Conservation (phyloP, 1,284 basidiomycete species). For the Ustilago curta region DNA sequence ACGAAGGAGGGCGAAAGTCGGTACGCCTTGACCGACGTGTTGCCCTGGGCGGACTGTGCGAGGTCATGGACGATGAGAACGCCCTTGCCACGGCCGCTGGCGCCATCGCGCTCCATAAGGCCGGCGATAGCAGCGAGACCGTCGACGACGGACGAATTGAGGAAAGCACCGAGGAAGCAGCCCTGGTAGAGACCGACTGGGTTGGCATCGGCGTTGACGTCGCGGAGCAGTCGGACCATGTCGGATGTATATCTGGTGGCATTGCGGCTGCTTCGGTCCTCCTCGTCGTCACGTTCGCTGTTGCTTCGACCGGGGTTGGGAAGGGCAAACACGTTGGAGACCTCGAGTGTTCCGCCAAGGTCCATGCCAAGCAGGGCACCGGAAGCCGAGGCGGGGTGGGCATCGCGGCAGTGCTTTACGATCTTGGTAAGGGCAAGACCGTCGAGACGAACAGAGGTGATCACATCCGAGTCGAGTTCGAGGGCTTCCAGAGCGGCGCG, state of each 20-base stretch:
- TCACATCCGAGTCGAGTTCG: slow-evolving; percentile 61
- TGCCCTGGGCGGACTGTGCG: slow-evolving; percentile 77
- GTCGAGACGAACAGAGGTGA: slow-evolving; percentile 65
- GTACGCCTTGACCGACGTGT: slow-evolving; percentile 91
- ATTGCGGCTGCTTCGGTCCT: slow-evolving; percentile 60
- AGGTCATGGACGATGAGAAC: slow-evolving; percentile 68
- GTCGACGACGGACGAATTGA: slow-evolving; percentile 85
- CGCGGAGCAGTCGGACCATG: slow-evolving; percentile 87
- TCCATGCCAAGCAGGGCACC: slow-evolving; percentile 67
- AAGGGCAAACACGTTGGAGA: slow-evolving; percentile 65
- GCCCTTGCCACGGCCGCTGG: slow-evolving; percentile 64
- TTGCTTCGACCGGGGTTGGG: slow-evolving; percentile 54
- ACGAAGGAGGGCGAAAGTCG: slow-evolving; percentile 85
- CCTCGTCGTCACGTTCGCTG: slow-evolving; percentile 60
- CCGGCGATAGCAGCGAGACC: slow-evolving; percentile 72
- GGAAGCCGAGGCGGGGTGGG: slow-evolving; percentile 64
- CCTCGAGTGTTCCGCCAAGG: slow-evolving; percentile 64
- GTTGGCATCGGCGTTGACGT: slow-evolving; percentile 93
- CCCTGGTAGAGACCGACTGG: slow-evolving; percentile 98
- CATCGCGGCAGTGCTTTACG: slow-evolving; percentile 68
- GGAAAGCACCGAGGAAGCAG: slow-evolving; percentile 77
- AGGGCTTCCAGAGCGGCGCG: slow-evolving; percentile 58
- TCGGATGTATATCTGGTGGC: slow-evolving; percentile 78
- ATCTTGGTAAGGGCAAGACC: slow-evolving; percentile 68
- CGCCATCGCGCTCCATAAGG: slow-evolving; percentile 67